Conservation (phyloP, 768 basidiomycete genomes). For the Polyporus arcularius region DNA sequence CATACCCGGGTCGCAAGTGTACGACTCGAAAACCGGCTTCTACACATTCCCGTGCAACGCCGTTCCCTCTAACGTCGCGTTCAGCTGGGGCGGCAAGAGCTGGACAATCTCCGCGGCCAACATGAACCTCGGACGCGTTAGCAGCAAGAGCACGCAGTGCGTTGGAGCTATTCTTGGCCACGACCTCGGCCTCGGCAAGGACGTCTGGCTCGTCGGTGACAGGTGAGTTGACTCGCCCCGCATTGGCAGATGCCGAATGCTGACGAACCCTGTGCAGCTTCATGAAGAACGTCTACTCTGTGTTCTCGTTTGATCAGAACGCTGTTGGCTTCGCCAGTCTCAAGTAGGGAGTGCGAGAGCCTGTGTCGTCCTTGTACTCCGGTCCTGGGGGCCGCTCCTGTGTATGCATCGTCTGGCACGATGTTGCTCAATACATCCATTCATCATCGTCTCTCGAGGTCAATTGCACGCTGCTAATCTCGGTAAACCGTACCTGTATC, state of each 20-base stretch:
- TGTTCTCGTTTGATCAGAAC: slow-evolving; percentile 9
- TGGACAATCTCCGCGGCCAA: slow-evolving; percentile 34
- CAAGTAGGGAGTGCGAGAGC: neutral
- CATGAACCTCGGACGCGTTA: slow-evolving; percentile 27
- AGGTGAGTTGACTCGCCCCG: slow-evolving; percentile 2
- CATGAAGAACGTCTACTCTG: slow-evolving; percentile 17
- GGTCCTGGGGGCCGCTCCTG: neutral
- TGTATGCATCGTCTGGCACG: too few species aligned
- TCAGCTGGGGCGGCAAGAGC: slow-evolving; percentile 32
- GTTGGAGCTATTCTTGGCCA: slow-evolving; percentile 32
- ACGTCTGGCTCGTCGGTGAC: slow-evolving; percentile 35
- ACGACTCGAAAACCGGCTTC: slow-evolving; percentile 27
- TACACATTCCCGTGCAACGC: slow-evolving; percentile 30
- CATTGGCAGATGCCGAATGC: neutral
- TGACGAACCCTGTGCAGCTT: neutral
- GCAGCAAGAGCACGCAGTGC: slow-evolving; percentile 20
- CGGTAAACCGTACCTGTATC: too few species aligned
- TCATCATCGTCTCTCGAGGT: neutral
- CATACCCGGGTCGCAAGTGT: slow-evolving; percentile 24
- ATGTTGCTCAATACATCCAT: too few species aligned
- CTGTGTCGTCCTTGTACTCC: too few species aligned
- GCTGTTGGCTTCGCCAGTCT: slow-evolving; percentile 13
- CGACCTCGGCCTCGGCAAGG: slow-evolving; percentile 31
- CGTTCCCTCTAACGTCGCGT: slow-evolving; percentile 23
- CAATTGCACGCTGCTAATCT: neutral